Evolutionary conservation across 1,139 yeast species (phyloP).

Genomic region (Geotrichum australiense): DNA sequence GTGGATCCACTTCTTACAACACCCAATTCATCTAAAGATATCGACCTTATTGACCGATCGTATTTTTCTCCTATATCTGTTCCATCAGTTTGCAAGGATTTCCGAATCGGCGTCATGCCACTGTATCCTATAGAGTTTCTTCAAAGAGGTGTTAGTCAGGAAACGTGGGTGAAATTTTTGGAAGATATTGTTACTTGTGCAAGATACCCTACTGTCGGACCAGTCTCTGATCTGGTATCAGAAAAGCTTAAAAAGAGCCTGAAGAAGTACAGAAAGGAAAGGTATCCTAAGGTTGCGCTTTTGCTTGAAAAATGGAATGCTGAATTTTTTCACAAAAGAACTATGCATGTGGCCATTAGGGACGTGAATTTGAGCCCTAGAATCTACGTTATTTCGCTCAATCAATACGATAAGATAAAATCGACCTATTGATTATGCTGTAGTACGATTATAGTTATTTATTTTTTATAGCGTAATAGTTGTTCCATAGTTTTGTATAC

Average conservation of each 20-base stretch:
- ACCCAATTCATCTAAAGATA: too few species aligned
- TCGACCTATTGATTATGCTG: too few species aligned
- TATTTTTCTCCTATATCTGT: constrained; percentile 6
- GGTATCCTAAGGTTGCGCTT: constrained; percentile 8
- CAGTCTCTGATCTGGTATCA: neutral
- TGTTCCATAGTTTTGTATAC: too few species aligned
- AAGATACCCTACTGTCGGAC: constrained; percentile 4
- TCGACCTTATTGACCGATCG: too few species aligned
- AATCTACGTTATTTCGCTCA: neutral
- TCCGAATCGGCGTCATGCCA: constrained; percentile 7
- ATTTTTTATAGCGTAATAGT: too few species aligned
- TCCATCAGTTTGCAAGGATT: constrained; percentile 6
- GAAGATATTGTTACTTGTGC: constrained; percentile 10
- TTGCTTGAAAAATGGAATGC: constrained; percentile 4
- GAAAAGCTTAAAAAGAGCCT: neutral
- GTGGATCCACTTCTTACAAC: too few species aligned
- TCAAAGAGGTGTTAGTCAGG: constrained; percentile 2
- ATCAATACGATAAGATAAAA: constrained; percentile 1
- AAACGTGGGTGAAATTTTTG: constrained; percentile 10
- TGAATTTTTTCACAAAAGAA: constrained; percentile 3
- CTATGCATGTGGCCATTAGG: neutral
- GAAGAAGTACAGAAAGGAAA: constrained; percentile 1
- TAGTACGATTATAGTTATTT: too few species aligned
- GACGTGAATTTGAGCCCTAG: neutral
- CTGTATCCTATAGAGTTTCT: constrained; percentile 7